Base-by-base conservation (phyloP, 805 yeast species). In the Saccharomycopsis olivae region DNA sequence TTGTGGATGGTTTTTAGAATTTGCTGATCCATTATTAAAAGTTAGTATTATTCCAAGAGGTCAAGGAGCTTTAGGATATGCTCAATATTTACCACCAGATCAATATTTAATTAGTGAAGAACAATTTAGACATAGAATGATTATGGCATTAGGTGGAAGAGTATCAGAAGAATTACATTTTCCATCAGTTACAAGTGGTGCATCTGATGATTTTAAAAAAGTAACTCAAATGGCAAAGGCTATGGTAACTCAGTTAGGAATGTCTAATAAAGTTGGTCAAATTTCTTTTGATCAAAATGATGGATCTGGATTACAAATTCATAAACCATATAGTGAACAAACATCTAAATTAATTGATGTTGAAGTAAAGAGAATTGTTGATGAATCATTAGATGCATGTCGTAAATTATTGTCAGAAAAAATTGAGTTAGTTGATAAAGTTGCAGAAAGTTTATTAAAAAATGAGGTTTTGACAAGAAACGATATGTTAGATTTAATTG, bases 21-120 rank as follows among this genome's bases (percentile, higher is more conserved):
- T 72, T 59, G 95, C 97, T 2, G 96, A 89, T 56, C 98, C 98
- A 5, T 65, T 94, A 42, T 68, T 92, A 45, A 92, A 92, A 65
- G 98, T 92, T 15, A 85, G 96, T 13, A 92, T 94, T 52, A 85
- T 92, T 46, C 98, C 99, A 30, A 73, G 97, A 53, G 97, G 97
- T 13, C 92, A 82, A 61, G 95, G 95, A 48, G 95, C 97, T 2
- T 68, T 92, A 39, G 99, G 99, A 17, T 92, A 94, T 58, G 98
- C 98, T 1, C 96, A 92, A 58, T 94, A 89, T 56, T 69, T 94
- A 48, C 98, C 99, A 2, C 86, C 89, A 37, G 99, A 92, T 57
- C 77, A 80, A 44, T 87, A 84, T 54, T 65, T 92, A 53, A 65
- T 84, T 50, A 73, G 80, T 23, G 78, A 78, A 43, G 70, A 75